Base-by-base conservation (phyloP, 257 asterid species). In the Przewalskia tangutica region DNA sequence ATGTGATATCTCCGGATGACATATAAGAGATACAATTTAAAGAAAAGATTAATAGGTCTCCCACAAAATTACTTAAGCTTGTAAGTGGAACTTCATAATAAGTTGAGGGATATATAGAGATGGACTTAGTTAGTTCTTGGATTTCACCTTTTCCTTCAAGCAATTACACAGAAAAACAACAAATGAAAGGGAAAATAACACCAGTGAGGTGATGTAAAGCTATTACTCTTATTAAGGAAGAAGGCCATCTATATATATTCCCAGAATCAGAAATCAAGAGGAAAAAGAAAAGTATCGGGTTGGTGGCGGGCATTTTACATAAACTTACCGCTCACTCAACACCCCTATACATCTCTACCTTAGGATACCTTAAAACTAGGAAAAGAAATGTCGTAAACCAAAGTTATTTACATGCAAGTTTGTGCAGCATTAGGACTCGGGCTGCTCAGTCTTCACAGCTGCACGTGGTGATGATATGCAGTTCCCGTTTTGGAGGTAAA, bases 401-500 rank as follows among this genome's bases (percentile, higher is more conserved):
- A 77, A 60, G 76, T 36, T 86, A 92, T 92, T 86, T 89, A 92
- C 93, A 89, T 23, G 56, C 50, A 64, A 60, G 50, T 40, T 42
- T 23, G 27, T 16, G 4, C 44, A 82, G 81, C 54, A 78, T 86
- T 87, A 92, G 0, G 88, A 82, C 78, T 91, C 97, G 1, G 91
- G 90, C 77, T 89, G 94, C 91, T 95, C 99, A 11, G 97, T 58
- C 88, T 95, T 95, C 87, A 92, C 79, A 4, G 88, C 87, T 60
- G 70, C 51, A 46, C 76, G 86, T 2, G 92, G 56, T 6, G 90
- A 81, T 8, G 90, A 81, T 40, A 86, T 83, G 36, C 87, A 82
- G 68, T 84, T 90, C 18, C 97, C 95, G 7, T 90, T 92, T 84
- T 90, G 93, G 63, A 89, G 86, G 85, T 77, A 85, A 48, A 96